Evolutionary conservation across 768 basidiomycete genomes (phyloP), one percentile per base, ranked within the genome.

Genomic region (Panaeolus cyanescens): DNA sequence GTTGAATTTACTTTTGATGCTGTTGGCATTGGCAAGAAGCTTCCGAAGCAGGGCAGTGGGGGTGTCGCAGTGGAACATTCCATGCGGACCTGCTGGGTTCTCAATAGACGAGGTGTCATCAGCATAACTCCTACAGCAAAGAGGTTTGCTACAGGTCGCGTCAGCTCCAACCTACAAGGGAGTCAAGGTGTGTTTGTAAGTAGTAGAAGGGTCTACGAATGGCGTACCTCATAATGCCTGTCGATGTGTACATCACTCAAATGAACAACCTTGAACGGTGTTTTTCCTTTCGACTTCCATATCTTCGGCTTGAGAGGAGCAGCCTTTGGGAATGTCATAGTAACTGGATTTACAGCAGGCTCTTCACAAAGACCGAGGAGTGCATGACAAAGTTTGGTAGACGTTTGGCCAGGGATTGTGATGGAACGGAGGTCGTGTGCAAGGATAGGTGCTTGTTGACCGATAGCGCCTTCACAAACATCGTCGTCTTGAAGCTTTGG

Each of bases 191-290:
- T n/a, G 57, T 17, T 32, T 61, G 5, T 22, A 22, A 30, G 15
- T 15, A 8, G 19, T 22, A 1, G 31, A 56, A 36, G 33, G 32
- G 9, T 6, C 10, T 8, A 9, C 15, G 12, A 42, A 4, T 10
- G 9, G 65, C 80, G 57, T 63, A 85, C 85, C 20, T 75, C 72
- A 65, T 88, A 88, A 6, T 77, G 65, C 31, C 85, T 74, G 65
- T 88, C 87, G 33, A 89, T 83, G 64, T 89, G 87, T 4, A 83
- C 82, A 67, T 88, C 87, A 65, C 83, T 85, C 68, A 89, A 80
- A 67, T 89, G 87, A 0, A 80, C 80, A 6, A 87, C 83, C 63
- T 84, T 78, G 67, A 87, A 80, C 0, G 85, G 81, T 20, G 72
- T 22, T 54, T 74, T 75, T 5, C 82, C 79, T 1, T 67, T 69